Percentiles rank a stretch among this genome's conserved stretches.
phyloP scores from a whole-genome alignment of 2,329 filamentous ascomycete genomes.

The Colletotrichum sp. region DNA sequence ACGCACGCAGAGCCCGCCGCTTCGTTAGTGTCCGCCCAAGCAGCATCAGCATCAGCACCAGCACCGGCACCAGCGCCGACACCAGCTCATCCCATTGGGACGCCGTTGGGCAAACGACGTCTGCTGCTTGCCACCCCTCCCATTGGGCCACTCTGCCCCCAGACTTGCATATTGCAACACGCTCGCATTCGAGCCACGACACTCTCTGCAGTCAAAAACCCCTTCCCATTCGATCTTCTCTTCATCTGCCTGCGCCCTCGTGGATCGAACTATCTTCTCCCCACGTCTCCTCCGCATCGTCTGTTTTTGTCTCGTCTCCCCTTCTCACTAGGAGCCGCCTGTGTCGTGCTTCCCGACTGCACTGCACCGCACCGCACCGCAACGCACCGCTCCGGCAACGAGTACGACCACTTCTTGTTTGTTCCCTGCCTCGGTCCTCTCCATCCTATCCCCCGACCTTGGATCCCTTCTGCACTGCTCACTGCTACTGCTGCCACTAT shows the following conservation, averaged over 20 bases:
- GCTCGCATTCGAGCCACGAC: slow-evolving; percentile 48
- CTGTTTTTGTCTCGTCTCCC: background rate
- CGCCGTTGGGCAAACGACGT: slow-evolving; percentile 12
- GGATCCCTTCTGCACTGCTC: background rate
- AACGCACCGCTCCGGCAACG: background rate
- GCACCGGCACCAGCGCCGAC: background rate
- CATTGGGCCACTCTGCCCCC: slow-evolving; percentile 23
- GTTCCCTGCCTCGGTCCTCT: background rate
- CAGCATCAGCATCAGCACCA: background rate
- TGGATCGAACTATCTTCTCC: slow-evolving; percentile 21
- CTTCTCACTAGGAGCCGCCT: slow-evolving; percentile 3
- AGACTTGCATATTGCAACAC: slow-evolving; percentile 28
- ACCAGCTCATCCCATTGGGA: slow-evolving; percentile 15
- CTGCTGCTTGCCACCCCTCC: background rate
- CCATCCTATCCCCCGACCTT: slow-evolving; percentile 1
- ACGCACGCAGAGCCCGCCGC: background rate
- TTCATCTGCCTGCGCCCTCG: slow-evolving; percentile 16
- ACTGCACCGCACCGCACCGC: background rate
- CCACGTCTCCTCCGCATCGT: slow-evolving; percentile 12
- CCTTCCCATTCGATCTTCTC: slow-evolving; percentile 18
- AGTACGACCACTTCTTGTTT: background rate
- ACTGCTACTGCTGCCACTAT: background rate
- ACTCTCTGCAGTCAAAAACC: slow-evolving; percentile 37
- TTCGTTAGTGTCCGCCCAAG: background rate
- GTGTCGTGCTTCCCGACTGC: background rate